These are phyloP conservation scores for Trametes maxima DNA, from an alignment of 768 basidiomycete species.

Conservation along the genomic window DNA sequence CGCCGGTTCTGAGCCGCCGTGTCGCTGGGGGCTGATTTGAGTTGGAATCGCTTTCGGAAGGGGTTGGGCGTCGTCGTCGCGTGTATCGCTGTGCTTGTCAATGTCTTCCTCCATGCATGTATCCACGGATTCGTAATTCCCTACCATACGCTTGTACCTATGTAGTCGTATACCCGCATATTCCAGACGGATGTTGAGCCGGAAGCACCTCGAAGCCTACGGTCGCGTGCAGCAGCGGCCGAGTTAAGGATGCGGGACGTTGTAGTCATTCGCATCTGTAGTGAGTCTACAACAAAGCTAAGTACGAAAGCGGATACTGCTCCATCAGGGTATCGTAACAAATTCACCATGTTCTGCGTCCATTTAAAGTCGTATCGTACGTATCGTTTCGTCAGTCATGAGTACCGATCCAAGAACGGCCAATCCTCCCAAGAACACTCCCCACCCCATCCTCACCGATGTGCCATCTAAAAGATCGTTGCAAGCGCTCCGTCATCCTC, in stretches of 20 bases:
- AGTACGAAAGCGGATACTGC: constrained; percentile 17
- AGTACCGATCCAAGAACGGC: neutral
- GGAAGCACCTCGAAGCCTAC: neutral
- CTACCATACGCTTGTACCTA: constrained; percentile 24
- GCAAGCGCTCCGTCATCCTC: constrained; percentile 36
- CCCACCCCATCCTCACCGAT: too few relatives aligned
- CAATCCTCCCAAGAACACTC: too few relatives aligned
- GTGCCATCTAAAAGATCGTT: constrained; percentile 37
- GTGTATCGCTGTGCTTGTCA: constrained; percentile 19
- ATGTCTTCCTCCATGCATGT: constrained; percentile 23
- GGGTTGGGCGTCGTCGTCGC: constrained; percentile 9
- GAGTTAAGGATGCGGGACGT: neutral
- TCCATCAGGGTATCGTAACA: constrained; percentile 19
- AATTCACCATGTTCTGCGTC: constrained; percentile 9
- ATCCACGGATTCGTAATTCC: constrained; percentile 21
- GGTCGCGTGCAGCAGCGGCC: neutral
- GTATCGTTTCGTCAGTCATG: constrained; percentile 9
- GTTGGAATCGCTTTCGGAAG: constrained; percentile 1
- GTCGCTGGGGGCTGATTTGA: neutral
- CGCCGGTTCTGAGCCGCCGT: constrained; percentile 34
- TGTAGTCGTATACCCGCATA: constrained; percentile 25
- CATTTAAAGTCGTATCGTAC: constrained; percentile 1
- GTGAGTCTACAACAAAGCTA: constrained; percentile 12
- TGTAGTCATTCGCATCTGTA: neutral
- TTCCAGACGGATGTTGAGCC: constrained; percentile 7